phyloP scores from a whole-genome alignment of 176 grass and related monocot species.

The Eleusine coracana region DNA sequence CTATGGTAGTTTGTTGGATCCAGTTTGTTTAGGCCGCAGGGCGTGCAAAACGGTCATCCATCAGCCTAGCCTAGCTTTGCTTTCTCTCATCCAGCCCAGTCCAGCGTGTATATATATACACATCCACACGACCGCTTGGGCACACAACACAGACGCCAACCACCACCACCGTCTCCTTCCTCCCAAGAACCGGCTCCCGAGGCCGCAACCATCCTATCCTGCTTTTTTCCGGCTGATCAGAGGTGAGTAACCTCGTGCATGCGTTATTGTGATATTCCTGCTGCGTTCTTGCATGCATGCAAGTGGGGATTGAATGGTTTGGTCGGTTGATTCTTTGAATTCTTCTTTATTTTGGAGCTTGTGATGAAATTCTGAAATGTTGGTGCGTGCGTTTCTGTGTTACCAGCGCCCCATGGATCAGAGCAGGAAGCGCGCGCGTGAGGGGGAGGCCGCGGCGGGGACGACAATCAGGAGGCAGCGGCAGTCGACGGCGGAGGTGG shows the following conservation, averaged over 20 bases:
- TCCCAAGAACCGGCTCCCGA: slow-evolving; percentile 17
- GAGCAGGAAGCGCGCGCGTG: slow-evolving; percentile 40
- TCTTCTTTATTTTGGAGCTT: slow-evolving; percentile 11
- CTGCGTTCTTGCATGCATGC: slow-evolving; percentile 24
- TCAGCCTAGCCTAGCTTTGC: neutral
- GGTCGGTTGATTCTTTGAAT: slow-evolving; percentile 1
- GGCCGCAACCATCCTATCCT: neutral
- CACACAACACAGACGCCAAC: slow-evolving; percentile 37
- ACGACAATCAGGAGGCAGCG: neutral
- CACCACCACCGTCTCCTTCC: slow-evolving; percentile 19
- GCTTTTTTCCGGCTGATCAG: neutral
- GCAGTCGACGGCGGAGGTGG: neutral
- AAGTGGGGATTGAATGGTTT: neutral
- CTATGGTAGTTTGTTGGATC: slow-evolving; percentile 7
- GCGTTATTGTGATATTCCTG: neutral
- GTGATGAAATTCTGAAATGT: slow-evolving; percentile 7
- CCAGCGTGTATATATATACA: slow-evolving; percentile 22
- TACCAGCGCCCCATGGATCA: slow-evolving; percentile 47
- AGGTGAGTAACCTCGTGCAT: slow-evolving; percentile 34
- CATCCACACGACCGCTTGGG: neutral
- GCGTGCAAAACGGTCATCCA: slow-evolving; percentile 40
- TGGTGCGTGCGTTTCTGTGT: slow-evolving; percentile 2
- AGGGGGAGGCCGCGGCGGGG: slow-evolving; percentile 25
- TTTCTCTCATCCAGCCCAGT: slow-evolving; percentile 16
- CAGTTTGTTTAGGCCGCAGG: slow-evolving; percentile 7